These are phyloP conservation scores for Monilinia polystroma DNA, from an alignment of 2,329 filamentous ascomycete genomes.

Conservation along the genomic window DNA sequence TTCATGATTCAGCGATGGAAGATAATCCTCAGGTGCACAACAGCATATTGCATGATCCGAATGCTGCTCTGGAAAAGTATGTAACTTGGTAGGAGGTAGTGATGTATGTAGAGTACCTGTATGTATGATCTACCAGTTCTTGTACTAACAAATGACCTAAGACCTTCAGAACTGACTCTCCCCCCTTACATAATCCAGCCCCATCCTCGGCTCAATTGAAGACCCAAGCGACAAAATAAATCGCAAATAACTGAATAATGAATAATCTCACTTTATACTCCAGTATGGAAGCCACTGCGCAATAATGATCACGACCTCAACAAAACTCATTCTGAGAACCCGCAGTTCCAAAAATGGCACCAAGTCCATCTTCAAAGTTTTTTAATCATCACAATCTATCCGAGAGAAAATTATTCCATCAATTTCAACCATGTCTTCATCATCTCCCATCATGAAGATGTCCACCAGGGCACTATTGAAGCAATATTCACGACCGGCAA, in stretches of 20 bases:
- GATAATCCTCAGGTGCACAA: not conserved
- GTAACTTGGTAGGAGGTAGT: not conserved
- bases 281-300: slow-evolving; percentile 38
- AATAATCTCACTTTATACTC: slow-evolving; percentile 10
- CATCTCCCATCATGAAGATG: slow-evolving; percentile 33
- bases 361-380: slow-evolving; percentile 26
- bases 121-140: too few relatives aligned
- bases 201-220: slow-evolving; percentile 1
- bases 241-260: slow-evolving; percentile 8
- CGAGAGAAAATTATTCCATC: slow-evolving; percentile 24
- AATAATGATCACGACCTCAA: slow-evolving; percentile 39
- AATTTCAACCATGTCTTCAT: slow-evolving; percentile 34
- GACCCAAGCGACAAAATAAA: slow-evolving; percentile 5
- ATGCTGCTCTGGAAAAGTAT: not conserved
- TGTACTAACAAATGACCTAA: not conserved
- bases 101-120: too few relatives aligned
- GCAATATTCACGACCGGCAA: slow-evolving; percentile 21
- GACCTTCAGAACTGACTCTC: not conserved
- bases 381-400: slow-evolving; percentile 21
- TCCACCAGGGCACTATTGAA: slow-evolving; percentile 6
- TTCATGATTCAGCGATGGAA: slow-evolving; percentile 8
- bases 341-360: slow-evolving; percentile 35
- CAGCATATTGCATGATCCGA: slow-evolving; percentile 14
- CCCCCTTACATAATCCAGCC: slow-evolving; percentile 13
- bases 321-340: slow-evolving; percentile 27